phyloP scores from a whole-genome alignment of 257 asterid species.

The Haberlea rhodopensis region DNA sequence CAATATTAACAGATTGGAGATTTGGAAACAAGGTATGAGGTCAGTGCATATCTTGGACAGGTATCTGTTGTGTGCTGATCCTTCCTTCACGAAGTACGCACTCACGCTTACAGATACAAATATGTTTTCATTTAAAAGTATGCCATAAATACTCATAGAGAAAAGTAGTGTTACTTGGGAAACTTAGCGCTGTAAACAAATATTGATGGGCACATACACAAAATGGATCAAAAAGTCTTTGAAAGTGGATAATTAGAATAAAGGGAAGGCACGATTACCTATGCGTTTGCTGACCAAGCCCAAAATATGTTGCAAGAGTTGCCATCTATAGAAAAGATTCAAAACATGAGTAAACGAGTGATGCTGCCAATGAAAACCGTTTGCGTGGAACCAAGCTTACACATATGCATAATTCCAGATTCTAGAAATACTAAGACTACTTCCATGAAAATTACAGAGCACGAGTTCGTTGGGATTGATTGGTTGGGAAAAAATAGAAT shows the following conservation, averaged over 20 bases:
- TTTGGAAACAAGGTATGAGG: background rate
- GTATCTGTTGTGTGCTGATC: background rate
- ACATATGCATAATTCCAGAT: background rate
- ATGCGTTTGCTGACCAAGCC: conserved; percentile 91
- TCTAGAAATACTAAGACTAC: background rate
- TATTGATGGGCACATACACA: background rate
- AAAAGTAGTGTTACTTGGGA: no score
- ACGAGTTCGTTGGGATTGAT: no score
- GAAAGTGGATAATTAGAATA: no score
- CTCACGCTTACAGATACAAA: background rate
- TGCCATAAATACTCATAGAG: background rate
- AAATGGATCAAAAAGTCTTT: background rate
- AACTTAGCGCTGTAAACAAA: no score
- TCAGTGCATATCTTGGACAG: background rate
- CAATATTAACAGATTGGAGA: background rate
- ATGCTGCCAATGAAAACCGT: background rate
- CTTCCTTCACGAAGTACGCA: background rate
- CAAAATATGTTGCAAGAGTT: conserved; percentile 86
- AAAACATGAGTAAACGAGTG: conserved; percentile 20
- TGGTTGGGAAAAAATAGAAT: no score
- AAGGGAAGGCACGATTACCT: conserved; percentile 38
- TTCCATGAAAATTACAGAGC: background rate
- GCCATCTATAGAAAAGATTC: conserved; percentile 68
- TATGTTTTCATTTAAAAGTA: background rate
- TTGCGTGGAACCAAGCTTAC: conserved; percentile 7